A percentile compares a stretch with the other conserved stretches of the same genome.
Conservation (phyloP, 1,139 yeast genomes). For the Candida labiduridarum region DNA sequence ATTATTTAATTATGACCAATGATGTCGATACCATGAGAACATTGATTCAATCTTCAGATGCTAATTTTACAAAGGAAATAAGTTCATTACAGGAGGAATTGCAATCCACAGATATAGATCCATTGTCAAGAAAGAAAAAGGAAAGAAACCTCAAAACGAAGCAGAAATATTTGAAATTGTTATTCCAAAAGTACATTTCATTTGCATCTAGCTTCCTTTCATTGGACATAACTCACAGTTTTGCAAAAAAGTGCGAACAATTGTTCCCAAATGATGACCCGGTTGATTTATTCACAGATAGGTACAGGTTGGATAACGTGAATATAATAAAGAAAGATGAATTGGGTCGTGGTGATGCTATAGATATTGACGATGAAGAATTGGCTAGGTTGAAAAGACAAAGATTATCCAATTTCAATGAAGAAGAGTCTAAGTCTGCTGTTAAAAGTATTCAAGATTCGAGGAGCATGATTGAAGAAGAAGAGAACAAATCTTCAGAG, state of each 20-base stretch:
- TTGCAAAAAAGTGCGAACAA: slow-evolving; percentile 68
- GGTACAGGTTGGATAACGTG: slow-evolving; percentile 46
- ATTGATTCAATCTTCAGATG: slow-evolving; percentile 63
- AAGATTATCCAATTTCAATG: slow-evolving; percentile 15
- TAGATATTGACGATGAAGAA: slow-evolving; percentile 22
- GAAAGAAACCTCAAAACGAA: slow-evolving; percentile 25
- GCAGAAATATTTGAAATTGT: slow-evolving; percentile 27
- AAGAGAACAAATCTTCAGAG: slow-evolving; percentile 17
- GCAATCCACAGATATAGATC: slow-evolving; percentile 16
- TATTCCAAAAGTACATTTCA: slow-evolving; percentile 27
- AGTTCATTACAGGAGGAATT: slow-evolving; percentile 24
- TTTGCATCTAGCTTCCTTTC: slow-evolving; percentile 58
- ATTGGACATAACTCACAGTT: slow-evolving; percentile 62
- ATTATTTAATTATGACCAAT: slow-evolving; percentile 68
- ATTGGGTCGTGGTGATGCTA: slow-evolving; percentile 30
- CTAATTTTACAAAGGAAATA: slow-evolving; percentile 41
- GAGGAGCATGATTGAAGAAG: slow-evolving; percentile 15
- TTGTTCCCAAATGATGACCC: slow-evolving; percentile 64
- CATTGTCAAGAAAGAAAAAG: slow-evolving; percentile 26
- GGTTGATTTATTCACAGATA: slow-evolving; percentile 40
- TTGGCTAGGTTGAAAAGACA: slow-evolving; percentile 24
- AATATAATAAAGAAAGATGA: slow-evolving; percentile 50
- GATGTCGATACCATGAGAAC: slow-evolving; percentile 85
- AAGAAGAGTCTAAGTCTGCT: slow-evolving; percentile 13
- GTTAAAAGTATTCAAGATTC: slow-evolving; percentile 15